A percentile compares a stretch with the other conserved stretches of the same genome.
phyloP scores from a whole-genome alignment of 345 rosid species.

The Bruguiera sexangula region DNA sequence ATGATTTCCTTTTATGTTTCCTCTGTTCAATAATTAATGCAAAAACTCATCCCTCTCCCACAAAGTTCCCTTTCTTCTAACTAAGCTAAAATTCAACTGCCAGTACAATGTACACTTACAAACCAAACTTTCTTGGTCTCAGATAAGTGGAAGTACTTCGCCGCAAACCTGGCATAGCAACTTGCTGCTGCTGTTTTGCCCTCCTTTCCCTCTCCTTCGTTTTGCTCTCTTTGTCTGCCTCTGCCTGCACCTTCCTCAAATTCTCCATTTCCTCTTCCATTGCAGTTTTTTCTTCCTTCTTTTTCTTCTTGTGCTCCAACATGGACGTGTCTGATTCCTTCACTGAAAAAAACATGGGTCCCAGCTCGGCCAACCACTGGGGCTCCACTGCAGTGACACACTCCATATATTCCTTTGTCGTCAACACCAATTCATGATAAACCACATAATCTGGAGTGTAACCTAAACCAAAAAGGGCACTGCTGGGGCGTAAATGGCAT shows the following conservation, averaged over 20 bases:
- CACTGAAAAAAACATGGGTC: conserved; percentile 95
- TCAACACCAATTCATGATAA: conserved; percentile 83
- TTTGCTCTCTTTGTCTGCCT: conserved; percentile 46
- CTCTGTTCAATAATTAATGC: no score
- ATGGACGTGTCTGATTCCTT: conserved; percentile 86
- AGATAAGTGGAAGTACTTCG: conserved; percentile 63
- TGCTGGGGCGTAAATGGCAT: conserved; percentile 90
- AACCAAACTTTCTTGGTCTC: conserved; percentile 77
- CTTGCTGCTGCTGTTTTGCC: conserved; percentile 67
- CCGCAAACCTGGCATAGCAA: conserved; percentile 64
- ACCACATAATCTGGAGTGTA: conserved; percentile 84
- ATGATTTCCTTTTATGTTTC: no score
- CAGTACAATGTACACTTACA: conserved; percentile 26
- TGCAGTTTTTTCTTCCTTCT: conserved; percentile 82
- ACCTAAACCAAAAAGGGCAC: conserved; percentile 86
- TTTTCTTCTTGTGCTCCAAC: conserved; percentile 87
- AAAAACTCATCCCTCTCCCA: no score
- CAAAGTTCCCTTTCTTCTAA: no score
- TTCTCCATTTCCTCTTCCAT: conserved; percentile 98
- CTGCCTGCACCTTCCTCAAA: conserved; percentile 72
- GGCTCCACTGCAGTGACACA: conserved; percentile 93
- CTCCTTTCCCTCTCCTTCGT: conserved; percentile 57
- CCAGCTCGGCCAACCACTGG: conserved; percentile 90
- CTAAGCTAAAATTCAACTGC: no score
- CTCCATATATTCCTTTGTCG: conserved; percentile 96